Base-by-base conservation (phyloP, 805 yeast genomes). In the Tetrapisispora arboricola region DNA sequence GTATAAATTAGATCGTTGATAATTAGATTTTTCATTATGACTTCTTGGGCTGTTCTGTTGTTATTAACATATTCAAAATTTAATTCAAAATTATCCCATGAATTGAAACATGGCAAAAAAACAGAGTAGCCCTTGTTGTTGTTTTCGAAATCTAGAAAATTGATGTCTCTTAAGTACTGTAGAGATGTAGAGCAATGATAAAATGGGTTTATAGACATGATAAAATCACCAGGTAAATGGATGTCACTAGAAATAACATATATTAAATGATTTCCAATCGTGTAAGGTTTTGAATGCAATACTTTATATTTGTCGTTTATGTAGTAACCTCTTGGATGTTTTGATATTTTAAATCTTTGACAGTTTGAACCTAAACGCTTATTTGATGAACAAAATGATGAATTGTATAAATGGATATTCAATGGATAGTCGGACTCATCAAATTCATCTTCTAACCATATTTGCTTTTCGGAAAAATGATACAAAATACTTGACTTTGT, bases 91-190 rank as follows among this genome's bases (percentile, higher is more conserved):
- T 63, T 57, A 18, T 71, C 69, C 95, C 95, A 87, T 0, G 88
- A 73, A 32, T 68, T 65, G 24, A 82, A 77, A 43, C 87, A 79
- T 0, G 97, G 97, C 22, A 88, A 63, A 40, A 88, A 73, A 0
- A 80, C 61, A 0, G 96, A 76, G 63, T 86, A 85, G 0, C 94
- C 94, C 17, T 64, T 52, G 17, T 64, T 59, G 43, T 79, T 80
- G 4, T 68, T 70, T 11, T 70, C 63, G 32, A 81, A 65, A 43
- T 73, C 72, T 18, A 76, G 60, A 25, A 84, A 57, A 8, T 67
- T 70, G 32, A 76, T 66, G 13, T 70, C 61, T 36, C 73, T 69
- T 44, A 88, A 57, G 48, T 75, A 76, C 15, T 68, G 63, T 36
- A 86, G 53, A 0, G 94, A 78, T 45, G 67, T 73, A 3, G 94